phyloP scores from a whole-genome alignment of 371 early-diverging fungal species.

The Thermomucor indicae-seudaticae region DNA sequence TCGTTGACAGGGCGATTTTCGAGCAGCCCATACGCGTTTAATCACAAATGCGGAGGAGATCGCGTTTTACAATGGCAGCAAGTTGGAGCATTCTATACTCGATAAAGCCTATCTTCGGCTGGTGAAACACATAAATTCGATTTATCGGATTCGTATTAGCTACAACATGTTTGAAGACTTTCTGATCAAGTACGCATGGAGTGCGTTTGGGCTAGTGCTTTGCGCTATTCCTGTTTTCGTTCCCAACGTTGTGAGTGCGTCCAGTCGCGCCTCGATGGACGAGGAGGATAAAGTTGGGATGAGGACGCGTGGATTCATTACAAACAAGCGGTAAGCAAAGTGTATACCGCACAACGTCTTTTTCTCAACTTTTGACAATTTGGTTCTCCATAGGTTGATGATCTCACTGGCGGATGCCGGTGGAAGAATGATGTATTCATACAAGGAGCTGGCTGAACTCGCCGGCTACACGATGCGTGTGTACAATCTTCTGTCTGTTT shows the following conservation, averaged over 20 bases:
- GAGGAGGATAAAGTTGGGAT: constrained; percentile 52
- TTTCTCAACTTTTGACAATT: neutral
- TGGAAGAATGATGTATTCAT: constrained; percentile 89
- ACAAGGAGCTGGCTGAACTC: constrained; percentile 82
- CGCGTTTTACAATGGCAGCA: constrained; percentile 79
- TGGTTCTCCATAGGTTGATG: constrained; percentile 46
- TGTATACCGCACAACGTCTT: neutral
- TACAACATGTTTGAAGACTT: constrained; percentile 92
- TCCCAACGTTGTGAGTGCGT: constrained; percentile 38
- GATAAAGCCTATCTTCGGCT: constrained; percentile 64
- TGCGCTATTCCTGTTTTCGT: constrained; percentile 85
- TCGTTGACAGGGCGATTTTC: constrained; percentile 83
- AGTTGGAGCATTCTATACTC: constrained; percentile 71
- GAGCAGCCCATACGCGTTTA: constrained; percentile 77
- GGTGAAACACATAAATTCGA: constrained; percentile 77
- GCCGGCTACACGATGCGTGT: constrained; percentile 87
- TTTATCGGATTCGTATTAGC: constrained; percentile 74
- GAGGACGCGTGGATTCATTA: constrained; percentile 85
- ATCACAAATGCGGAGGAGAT: constrained; percentile 91
- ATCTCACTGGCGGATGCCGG: constrained; percentile 86
- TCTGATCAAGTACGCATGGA: constrained; percentile 80
- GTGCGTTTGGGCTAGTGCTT: constrained; percentile 64
- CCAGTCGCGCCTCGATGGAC: constrained; percentile 18
- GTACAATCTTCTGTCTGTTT: constrained; percentile 66
- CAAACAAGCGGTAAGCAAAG: constrained; percentile 70